phyloP scores from a whole-genome alignment of 169 alveolate species.

The Cryptosporidium canis region DNA sequence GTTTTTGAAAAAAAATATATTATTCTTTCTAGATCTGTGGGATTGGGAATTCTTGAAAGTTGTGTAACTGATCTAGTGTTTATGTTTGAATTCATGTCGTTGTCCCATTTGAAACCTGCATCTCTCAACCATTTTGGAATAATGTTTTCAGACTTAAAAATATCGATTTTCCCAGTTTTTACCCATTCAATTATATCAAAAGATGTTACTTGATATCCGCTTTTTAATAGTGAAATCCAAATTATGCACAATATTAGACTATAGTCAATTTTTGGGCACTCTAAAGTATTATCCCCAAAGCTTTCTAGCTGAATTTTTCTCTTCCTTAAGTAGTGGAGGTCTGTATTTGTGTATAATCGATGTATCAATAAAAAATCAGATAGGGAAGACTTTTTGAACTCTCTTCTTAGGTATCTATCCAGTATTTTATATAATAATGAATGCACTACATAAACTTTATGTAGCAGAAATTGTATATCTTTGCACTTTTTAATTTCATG shows the following conservation, averaged over 20 bases:
- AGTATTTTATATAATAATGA: neutral
- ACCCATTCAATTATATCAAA: slow-evolving; percentile 64
- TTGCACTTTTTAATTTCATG: neutral
- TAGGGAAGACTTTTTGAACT: neutral
- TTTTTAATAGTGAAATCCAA: slow-evolving; percentile 31
- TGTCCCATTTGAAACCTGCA: slow-evolving; percentile 72
- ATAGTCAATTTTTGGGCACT: slow-evolving; percentile 57
- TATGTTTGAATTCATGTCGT: slow-evolving; percentile 30
- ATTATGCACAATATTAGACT: slow-evolving; percentile 27
- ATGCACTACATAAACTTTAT: slow-evolving; percentile 14
- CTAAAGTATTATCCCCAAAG: neutral
- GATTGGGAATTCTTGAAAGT: slow-evolving; percentile 40
- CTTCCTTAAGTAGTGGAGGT: neutral
- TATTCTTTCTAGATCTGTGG: slow-evolving; percentile 13
- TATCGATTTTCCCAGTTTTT: slow-evolving; percentile 57
- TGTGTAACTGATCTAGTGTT: slow-evolving; percentile 60
- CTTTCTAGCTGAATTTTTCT: neutral
- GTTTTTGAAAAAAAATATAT: neutral
- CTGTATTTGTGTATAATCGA: neutral
- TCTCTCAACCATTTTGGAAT: slow-evolving; percentile 66
- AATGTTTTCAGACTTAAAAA: slow-evolving; percentile 29
- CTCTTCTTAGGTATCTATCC: neutral
- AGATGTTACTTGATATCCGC: slow-evolving; percentile 57
- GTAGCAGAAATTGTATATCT: slow-evolving; percentile 4
- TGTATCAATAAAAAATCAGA: neutral